These are phyloP conservation scores for Lolium rigidum DNA, from an alignment of 176 grass and related monocot species.

Conservation along the genomic window DNA sequence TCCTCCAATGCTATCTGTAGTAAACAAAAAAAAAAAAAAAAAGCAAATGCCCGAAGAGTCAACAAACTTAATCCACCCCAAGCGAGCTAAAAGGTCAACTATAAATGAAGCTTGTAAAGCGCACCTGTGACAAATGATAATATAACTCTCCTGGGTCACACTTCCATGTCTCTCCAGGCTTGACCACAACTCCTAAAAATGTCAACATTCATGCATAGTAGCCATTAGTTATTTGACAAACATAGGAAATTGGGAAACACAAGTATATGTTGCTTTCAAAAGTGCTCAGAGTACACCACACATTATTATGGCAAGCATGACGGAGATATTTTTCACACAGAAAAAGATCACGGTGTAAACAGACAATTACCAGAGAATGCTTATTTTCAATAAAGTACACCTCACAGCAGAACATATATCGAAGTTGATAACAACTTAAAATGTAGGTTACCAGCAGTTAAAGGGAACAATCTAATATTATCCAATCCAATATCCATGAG, in stretches of 20 bases:
- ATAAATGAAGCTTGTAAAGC: slow-evolving; percentile 13
- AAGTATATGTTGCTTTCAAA: neutral
- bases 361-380: neutral
- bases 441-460: neutral
- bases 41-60: slow-evolving; percentile 24
- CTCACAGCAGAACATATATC: neutral
- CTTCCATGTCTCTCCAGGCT: slow-evolving; percentile 39
- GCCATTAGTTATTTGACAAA: slow-evolving; percentile 24
- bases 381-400: neutral
- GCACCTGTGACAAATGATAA: slow-evolving; percentile 40
- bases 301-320: neutral
- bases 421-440: neutral
- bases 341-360: neutral
- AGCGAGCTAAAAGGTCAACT: neutral
- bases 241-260: neutral
- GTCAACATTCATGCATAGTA: slow-evolving; percentile 7
- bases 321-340: slow-evolving; percentile 4
- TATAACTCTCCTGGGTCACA: slow-evolving; percentile 41
- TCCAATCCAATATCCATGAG: neutral
- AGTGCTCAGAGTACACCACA: neutral
- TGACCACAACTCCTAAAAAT: slow-evolving; percentile 41
- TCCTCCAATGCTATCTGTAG: slow-evolving; percentile 44
- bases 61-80: neutral
- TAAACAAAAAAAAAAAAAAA: neutral
- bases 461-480: neutral